Percentiles rank a stretch among this genome's conserved stretches.
Evolutionary conservation across 2,329 filamentous ascomycete genomes (phyloP).

Genomic region (Blastomyces emzantsi): DNA sequence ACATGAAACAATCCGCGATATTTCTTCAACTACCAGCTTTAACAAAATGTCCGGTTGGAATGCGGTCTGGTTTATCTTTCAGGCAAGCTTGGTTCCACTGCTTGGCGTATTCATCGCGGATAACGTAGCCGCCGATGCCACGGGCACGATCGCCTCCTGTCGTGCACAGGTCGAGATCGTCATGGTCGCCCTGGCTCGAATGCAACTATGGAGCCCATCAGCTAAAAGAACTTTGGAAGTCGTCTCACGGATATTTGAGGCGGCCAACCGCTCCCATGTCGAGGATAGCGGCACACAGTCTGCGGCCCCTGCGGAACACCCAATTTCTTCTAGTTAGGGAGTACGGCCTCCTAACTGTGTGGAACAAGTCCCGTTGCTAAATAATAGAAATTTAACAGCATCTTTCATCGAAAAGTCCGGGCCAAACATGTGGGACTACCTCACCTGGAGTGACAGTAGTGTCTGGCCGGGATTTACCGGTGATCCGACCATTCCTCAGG

Average conservation of each 20-base stretch:
- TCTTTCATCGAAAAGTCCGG: conserved; percentile 23
- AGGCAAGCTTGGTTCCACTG: conserved; percentile 69
- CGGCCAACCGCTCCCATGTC: conserved; percentile 29
- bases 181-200: conserved; percentile 35
- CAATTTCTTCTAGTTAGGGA: background rate
- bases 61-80: conserved; percentile 72
- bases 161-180: conserved; percentile 49
- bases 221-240: conserved; percentile 56
- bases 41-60: conserved; percentile 76
- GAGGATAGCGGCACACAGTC: conserved; percentile 10
- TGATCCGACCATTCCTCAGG: conserved; percentile 21
- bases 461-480: conserved; percentile 23
- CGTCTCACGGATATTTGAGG: conserved; percentile 55
- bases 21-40: conserved; percentile 58
- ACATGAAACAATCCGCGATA: conserved; percentile 62
- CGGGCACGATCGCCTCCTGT: conserved; percentile 43
- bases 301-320: background rate
- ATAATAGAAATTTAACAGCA: conserved; percentile 22
- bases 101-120: conserved; percentile 55
- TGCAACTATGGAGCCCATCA: conserved; percentile 57
- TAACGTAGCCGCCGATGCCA: conserved; percentile 46
- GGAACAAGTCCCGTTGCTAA: conserved; percentile 12
- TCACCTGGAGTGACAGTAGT: conserved; percentile 32
- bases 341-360: background rate
- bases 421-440: conserved; percentile 30